Evolutionary conservation across 495 filamentous ascomycete species (phyloP).

Genomic region (Pyrenula aspistea): DNA sequence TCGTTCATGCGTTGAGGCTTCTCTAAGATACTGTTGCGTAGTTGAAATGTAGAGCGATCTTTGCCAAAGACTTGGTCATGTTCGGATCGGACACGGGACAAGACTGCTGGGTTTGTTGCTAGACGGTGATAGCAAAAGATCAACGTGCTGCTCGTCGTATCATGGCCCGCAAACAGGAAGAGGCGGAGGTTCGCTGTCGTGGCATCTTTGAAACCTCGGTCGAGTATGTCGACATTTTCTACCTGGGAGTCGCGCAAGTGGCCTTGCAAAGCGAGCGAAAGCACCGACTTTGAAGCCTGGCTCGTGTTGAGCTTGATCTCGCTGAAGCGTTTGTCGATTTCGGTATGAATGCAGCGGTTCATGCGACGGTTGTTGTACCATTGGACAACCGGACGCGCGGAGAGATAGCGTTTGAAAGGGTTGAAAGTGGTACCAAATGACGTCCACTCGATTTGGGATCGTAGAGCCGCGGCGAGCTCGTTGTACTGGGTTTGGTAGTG

Average conservation of each 20-base stretch:
- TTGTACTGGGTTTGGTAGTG: not conserved
- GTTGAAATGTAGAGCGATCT: conserved; percentile 1
- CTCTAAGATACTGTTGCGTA: conserved; percentile 1
- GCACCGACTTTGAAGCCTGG: not conserved
- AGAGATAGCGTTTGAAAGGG: not conserved
- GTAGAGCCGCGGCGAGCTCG: not conserved
- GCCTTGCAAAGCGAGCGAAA: not conserved
- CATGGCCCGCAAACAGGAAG: conserved; percentile 31
- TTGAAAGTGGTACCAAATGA: not conserved
- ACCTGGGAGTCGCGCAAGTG: too few species aligned
- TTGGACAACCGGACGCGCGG: not conserved
- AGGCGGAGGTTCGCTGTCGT: conserved; percentile 10
- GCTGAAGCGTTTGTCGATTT: conserved; percentile 17
- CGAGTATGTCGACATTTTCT: too few species aligned
- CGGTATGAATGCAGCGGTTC: conserved; percentile 16
- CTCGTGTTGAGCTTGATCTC: not conserved
- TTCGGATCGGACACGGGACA: conserved; percentile 15
- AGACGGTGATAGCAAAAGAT: conserved; percentile 20
- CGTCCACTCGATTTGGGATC: not conserved
- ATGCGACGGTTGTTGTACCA: conserved; percentile 20
- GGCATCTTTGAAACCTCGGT: not conserved
- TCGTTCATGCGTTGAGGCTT: conserved; percentile 27
- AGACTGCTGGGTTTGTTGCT: conserved; percentile 8
- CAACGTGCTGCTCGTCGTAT: conserved; percentile 21
- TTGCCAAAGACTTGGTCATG: conserved; percentile 20